Base-by-base conservation (phyloP, 2,329 filamentous ascomycete species). In the Neofusicoccum kwambonambiense region DNA sequence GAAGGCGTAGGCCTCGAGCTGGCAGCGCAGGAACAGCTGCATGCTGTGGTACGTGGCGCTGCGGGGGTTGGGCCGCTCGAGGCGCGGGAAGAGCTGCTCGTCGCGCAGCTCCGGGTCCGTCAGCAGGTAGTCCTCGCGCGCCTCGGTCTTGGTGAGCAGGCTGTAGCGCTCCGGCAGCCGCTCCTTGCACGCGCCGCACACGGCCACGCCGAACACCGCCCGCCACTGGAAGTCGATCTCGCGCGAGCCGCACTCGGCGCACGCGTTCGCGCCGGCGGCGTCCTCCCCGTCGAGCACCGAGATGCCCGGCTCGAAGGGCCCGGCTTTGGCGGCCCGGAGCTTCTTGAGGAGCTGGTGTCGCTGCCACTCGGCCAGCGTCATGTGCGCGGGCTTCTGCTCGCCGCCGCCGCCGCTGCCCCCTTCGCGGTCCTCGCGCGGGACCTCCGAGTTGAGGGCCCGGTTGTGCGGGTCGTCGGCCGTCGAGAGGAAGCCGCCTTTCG, bases 201-300 rank as follows among this genome's bases (percentile, higher is more conserved):
- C 86, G 60, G 85, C 83, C 67, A 90, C 87, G 27, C 83, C 81
- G 69, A 98, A 93, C 2, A 92, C 84, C 70, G 97, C 93, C 60
- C 93, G 90, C 93, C 93, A 98, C 64, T 95, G 91, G 83, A 89
- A 97, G 78, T 99, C 95, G 67, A 99, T 93, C 80, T 98, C 95
- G 54, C 93, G 73, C 62, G 85, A 90, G 0, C 82, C 84, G 76
- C 95, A 99, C 73, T 99, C 95, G 31, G 87, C 83, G 72, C 95
- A 99, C 52, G 73, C 72, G 45, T 72, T 73, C 50, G 75, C 72
- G 49, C 70, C 71, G 65, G 75, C 76, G 63, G 72, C 74, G 74
- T 66, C 68, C 42, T 65, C 68, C 42, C 71, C 73, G 51, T 76
- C 73, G 7, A 96, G 76, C 1, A 90, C 88, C 68, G 89, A 95